phyloP scores from a whole-genome alignment of 148 eudicot species.

The Diospyros lotus region DNA sequence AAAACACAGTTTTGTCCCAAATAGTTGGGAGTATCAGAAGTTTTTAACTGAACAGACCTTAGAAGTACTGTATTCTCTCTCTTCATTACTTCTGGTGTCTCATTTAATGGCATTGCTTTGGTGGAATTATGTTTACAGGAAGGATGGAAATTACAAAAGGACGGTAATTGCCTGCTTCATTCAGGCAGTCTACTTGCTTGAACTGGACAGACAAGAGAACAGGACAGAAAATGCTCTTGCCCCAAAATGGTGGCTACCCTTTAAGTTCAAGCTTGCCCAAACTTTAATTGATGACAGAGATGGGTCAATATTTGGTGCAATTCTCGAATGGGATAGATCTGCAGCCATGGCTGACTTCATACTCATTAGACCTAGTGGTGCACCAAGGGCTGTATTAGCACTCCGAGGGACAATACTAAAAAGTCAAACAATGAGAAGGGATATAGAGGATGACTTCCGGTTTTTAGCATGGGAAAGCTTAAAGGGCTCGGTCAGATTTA shows the following conservation, averaged over 20 bases:
- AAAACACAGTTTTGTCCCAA: background rate
- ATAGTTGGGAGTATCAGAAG: background rate
- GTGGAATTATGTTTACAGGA: slow-evolving; percentile 38
- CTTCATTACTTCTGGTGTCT: background rate
- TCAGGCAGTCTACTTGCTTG: slow-evolving; percentile 86
- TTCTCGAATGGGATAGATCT: slow-evolving; percentile 80
- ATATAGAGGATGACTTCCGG: slow-evolving; percentile 78
- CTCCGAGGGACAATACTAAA: slow-evolving; percentile 80
- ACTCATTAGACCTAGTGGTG: slow-evolving; percentile 69
- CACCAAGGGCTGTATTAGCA: slow-evolving; percentile 79
- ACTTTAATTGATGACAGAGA: slow-evolving; percentile 75
- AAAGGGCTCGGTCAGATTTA: slow-evolving; percentile 78
- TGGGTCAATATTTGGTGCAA: slow-evolving; percentile 75
- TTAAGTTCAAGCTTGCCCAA: slow-evolving; percentile 69
- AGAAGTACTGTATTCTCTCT: background rate
- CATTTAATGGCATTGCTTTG: background rate
- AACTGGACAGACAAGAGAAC: slow-evolving; percentile 86
- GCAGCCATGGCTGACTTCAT: slow-evolving; percentile 74
- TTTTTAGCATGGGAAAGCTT: slow-evolving; percentile 94
- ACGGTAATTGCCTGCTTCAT: slow-evolving; percentile 93
- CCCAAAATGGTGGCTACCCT: slow-evolving; percentile 86
- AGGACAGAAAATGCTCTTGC: slow-evolving; percentile 62
- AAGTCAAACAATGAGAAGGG: slow-evolving; percentile 62
- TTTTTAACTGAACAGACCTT: background rate
- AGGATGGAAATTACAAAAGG: slow-evolving; percentile 83